Base-by-base conservation (phyloP, 805 yeast genomes). In the Schwanniomyces polymorphus region DNA sequence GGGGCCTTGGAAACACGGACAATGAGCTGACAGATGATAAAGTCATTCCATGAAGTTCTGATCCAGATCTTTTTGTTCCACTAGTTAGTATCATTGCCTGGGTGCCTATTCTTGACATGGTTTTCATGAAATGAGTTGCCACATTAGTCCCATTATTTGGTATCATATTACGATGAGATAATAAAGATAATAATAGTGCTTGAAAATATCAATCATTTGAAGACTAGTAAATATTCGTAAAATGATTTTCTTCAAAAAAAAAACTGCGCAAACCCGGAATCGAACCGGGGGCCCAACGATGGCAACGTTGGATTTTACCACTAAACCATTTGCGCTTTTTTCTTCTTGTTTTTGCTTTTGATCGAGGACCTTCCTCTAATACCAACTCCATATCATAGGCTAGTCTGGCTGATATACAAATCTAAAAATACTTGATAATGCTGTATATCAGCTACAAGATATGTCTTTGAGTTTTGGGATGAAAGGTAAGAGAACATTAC, bases 1-100 rank as follows among this genome's bases (percentile, higher is more conserved):
- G 66, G 1, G 97, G 95, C 11, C 74, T 74, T 0, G 97, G 97
- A 41, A 77, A 73, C 26, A 91, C 79, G 0, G 96, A 84, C 11
- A 92, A 68, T 1, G 97, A 91, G 10, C 89, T 81, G 38, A 91
- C 88, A 1, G 97, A 89, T 2, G 97, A 87, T 1, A 92, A 71
- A 0, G 97, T 90, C 74, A 88, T 81, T 0, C 97, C 97, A 65
- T 78, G 86, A 33, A 75, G 65, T 25, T 35, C 43, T 17, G 42
- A 33, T 5, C 44, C 38, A 9, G 16, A 31, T 10, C 31, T 42
- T 18, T 43, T 43, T 26, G 46, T 50, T 9, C 69, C 73, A 6
- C 75, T 67, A 5, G 77, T 73, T 28, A 73, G 57, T 5, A 73
- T 64, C 78, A 73, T 73, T 5, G 78, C 77, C 47, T 68, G 78